Conservation (phyloP, 768 basidiomycete genomes). For the Tremella mesenterica region DNA sequence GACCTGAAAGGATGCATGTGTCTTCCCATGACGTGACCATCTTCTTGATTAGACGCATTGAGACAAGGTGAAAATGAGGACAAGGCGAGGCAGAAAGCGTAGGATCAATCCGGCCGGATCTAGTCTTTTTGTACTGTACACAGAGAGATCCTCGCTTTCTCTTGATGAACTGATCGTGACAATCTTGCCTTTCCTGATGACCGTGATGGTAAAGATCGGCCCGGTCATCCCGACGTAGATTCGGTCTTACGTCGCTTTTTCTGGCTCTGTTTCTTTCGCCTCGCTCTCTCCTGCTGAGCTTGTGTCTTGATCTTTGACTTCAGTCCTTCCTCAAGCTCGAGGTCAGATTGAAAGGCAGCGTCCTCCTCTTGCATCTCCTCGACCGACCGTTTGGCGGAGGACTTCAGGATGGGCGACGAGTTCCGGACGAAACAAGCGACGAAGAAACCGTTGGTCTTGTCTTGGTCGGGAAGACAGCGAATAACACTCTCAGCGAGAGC, state of each 20-base stretch:
- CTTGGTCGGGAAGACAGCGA: conserved; percentile 50
- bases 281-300: conserved; percentile 21
- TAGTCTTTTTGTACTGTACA: background rate
- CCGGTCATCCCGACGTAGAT: background rate
- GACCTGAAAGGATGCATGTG: background rate
- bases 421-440: conserved; percentile 76
- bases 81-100: too few species aligned
- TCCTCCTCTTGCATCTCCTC: background rate
- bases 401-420: background rate
- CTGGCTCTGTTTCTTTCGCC: conserved; percentile 34
- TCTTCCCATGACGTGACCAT: conserved; percentile 1
- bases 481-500: conserved; percentile 45
- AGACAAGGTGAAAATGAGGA: too few species aligned
- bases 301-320: conserved; percentile 18
- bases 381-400: background rate
- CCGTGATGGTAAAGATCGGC: background rate
- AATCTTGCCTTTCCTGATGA: too few species aligned
- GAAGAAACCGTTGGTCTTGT: conserved; percentile 90
- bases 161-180: background rate
- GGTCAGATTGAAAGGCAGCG: background rate
- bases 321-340: background rate
- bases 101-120: background rate
- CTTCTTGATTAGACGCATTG: too few species aligned
- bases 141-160: background rate
- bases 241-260: conserved; percentile 22